These are phyloP conservation scores for Podaxis sp. DNA, from an alignment of 768 basidiomycete genomes.

Conservation along the genomic window DNA sequence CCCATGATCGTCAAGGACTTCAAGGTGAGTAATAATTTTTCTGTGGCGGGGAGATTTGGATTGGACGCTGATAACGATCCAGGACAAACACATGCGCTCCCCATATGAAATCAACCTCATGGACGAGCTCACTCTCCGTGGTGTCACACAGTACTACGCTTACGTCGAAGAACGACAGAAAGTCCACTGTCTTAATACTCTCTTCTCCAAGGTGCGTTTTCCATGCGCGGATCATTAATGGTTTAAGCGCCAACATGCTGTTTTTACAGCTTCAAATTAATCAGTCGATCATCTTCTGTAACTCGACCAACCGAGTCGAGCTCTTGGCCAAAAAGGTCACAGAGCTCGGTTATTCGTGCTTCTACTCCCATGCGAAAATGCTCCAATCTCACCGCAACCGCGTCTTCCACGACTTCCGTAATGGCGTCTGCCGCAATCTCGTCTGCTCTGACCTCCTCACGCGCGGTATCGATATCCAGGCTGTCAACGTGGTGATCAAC, in stretches of 20 bases:
- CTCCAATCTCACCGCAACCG: slow-evolving; percentile 98
- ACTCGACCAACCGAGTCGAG: slow-evolving; percentile 99
- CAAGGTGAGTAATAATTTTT: slow-evolving; percentile 57
- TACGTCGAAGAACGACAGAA: slow-evolving; percentile 99
- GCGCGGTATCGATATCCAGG: slow-evolving; percentile 99
- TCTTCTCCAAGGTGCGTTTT: slow-evolving; percentile 87
- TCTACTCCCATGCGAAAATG: slow-evolving; percentile 99
- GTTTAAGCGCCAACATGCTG: slow-evolving; percentile 2
- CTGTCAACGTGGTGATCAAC: slow-evolving; percentile 99
- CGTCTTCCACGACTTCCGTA: slow-evolving; percentile 99
- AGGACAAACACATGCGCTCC: slow-evolving; percentile 96
- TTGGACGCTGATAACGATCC: slow-evolving; percentile 4
- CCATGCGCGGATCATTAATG: neutral
- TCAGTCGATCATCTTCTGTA: slow-evolving; percentile 99
- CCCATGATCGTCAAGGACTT: slow-evolving; percentile 99
- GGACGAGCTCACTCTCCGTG: slow-evolving; percentile 98
- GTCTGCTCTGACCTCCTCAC: slow-evolving; percentile 98
- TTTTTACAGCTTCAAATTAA: slow-evolving; percentile 92
- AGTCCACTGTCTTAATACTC: slow-evolving; percentile 98
- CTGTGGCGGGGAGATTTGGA: neutral
- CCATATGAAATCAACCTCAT: slow-evolving; percentile 99
- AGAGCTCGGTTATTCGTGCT: slow-evolving; percentile 98
- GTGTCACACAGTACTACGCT: slow-evolving; percentile 99
- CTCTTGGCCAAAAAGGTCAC: slow-evolving; percentile 99
- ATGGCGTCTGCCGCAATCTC: slow-evolving; percentile 96